Conservation (phyloP, 225 moss, liverwort and hornwort genomes). For the Neckera pumila region DNA sequence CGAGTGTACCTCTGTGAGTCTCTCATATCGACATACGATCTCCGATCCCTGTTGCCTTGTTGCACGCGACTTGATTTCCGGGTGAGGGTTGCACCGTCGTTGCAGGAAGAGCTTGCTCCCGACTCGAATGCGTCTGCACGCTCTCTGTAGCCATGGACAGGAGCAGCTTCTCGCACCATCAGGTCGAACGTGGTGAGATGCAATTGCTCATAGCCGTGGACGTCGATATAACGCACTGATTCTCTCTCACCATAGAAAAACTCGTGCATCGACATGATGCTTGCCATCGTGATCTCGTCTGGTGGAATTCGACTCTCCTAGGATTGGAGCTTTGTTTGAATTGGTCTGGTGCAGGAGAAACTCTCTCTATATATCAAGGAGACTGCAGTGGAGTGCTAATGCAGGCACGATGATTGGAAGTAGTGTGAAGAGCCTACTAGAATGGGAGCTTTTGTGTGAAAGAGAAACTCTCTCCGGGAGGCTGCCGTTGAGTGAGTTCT, state of each 20-base stretch:
- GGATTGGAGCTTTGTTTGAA: background rate
- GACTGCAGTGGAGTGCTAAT: background rate
- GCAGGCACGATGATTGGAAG: background rate
- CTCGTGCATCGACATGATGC: conserved; percentile 4
- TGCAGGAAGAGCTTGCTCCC: background rate
- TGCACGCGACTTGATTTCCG: background rate
- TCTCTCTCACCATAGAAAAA: conserved; percentile 2
- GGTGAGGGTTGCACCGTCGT: background rate
- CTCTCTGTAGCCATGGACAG: background rate
- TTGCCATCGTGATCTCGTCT: background rate
- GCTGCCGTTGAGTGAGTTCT: background rate
- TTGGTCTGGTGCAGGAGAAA: background rate
- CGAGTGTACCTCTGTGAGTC: background rate
- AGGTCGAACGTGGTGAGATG: background rate
- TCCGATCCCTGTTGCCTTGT: background rate
- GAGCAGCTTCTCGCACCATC: background rate
- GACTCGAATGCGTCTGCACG: background rate
- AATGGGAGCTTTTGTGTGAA: background rate
- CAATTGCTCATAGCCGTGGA: background rate
- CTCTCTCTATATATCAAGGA: background rate
- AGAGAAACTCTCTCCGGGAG: too few relatives aligned
- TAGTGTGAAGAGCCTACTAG: background rate
- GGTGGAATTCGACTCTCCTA: background rate
- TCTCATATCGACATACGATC: background rate
- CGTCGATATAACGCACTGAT: background rate